Evolutionary conservation across 306 rosid genomes (phyloP), one percentile per base, ranked within the genome.

Genomic region (Astragalus glycyphyllos): DNA sequence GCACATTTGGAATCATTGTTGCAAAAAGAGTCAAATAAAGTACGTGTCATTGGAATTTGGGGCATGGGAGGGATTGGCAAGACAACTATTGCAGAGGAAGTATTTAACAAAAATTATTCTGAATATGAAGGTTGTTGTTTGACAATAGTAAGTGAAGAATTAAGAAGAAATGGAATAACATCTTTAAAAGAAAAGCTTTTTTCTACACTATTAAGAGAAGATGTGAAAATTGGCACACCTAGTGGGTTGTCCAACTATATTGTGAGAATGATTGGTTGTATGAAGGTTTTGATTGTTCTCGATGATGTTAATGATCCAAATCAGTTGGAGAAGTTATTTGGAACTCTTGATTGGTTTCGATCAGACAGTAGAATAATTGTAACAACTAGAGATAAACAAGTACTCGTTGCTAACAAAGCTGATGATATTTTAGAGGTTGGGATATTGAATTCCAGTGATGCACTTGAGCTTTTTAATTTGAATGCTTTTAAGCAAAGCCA

Each of bases 61-160:
- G 80, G 70, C 2, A 68, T 76, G 64, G 80, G 75, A 0, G 65
- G 75, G 3, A 49, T 76, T 5, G 75, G 75, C 11, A 70, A 70
- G 5, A 76, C 80, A 0, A 68, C 71, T 7, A 53, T 68, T 38
- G 75, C 70, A 13, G 34, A 17, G 9, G 55, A 32, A 38, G 0
- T 76, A 8, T 76, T 13, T 8, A 23, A 15, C 13, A 15, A n/a
- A 26, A 3, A 26, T 7, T 0, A 6, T 10, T 26, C 11, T 10
- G n/a, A 41, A 38, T 70, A 20, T 20, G 72, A 63, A 1, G 14
- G 53, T 37, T 16, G 1, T 8, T 57, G 31, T 41, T 4, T 78
- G 63, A 31, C 29, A n/a, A n/a, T n/a, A 10, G 11, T 61, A n/a
- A 53, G 20, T 7, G 67, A 77, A 34, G 72, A 62, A 1, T 42